These are phyloP conservation scores for Fusarium nelsonii DNA, from an alignment of 2,329 filamentous ascomycete species.

Conservation along the genomic window DNA sequence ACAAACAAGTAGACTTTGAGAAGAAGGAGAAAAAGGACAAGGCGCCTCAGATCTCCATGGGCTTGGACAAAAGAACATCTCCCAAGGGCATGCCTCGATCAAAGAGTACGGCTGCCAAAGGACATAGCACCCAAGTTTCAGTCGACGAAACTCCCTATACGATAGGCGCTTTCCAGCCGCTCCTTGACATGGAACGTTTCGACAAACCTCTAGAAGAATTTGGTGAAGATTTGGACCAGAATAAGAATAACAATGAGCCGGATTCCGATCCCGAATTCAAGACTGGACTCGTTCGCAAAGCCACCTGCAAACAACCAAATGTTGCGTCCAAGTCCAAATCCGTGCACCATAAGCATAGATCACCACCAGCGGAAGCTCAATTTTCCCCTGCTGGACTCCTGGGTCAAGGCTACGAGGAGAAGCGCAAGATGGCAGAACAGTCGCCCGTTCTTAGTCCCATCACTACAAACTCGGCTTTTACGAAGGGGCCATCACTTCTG, in stretches of 20 bases:
- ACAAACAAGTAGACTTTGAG: conserved; percentile 70
- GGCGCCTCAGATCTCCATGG: conserved; percentile 6
- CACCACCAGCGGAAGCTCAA: conserved; percentile 47
- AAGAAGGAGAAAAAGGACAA: conserved; percentile 45
- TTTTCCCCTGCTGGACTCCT: conserved; percentile 67
- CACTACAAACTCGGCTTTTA: conserved; percentile 59
- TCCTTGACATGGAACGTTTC: conserved; percentile 73
- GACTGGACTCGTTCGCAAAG: conserved; percentile 30
- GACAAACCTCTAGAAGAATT: conserved; percentile 65
- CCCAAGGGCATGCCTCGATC: conserved; percentile 56
- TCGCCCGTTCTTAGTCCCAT: conserved; percentile 49
- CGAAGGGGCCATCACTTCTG: conserved; percentile 68
- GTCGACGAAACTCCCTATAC: conserved; percentile 67
- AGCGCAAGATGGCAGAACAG: conserved; percentile 54
- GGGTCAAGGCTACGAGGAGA: conserved; percentile 60
- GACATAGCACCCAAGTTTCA: conserved; percentile 54
- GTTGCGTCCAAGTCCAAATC: conserved; percentile 48
- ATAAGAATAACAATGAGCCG: conserved; percentile 14
- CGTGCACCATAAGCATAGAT: conserved; percentile 31
- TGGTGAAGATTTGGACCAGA: conserved; percentile 57
- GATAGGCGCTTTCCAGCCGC: conserved; percentile 76
- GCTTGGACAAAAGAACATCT: conserved; percentile 18
- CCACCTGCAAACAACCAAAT: conserved; percentile 26
- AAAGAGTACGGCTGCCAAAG: conserved; percentile 34
- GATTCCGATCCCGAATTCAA: conserved; percentile 31